Evolutionary conservation across 768 basidiomycete genomes (phyloP), one percentile per base, ranked within the genome.

Genomic region (Pholiota conissans): DNA sequence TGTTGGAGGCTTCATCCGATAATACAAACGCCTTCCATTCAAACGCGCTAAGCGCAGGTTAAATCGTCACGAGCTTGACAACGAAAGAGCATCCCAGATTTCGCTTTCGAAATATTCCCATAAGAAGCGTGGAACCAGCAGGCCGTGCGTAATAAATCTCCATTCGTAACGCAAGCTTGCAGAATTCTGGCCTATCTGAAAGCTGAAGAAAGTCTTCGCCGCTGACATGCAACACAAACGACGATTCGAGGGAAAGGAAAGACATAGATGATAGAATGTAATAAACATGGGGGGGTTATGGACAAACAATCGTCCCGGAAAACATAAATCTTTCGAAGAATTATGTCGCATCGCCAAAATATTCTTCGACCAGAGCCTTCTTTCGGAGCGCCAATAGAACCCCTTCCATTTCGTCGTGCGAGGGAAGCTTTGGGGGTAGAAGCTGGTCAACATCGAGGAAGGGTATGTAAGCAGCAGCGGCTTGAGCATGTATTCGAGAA

Each of bases 291-390:
- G 11, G 42, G n/a, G 11, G 20, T 24, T 45, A 4, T 4, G 9
- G n/a, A n/a, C n/a, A n/a, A n/a, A n/a, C n/a, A n/a, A n/a, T n/a
- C n/a, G n/a, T n/a, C n/a, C n/a, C n/a, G n/a, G 42, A 24, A 22
- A 50, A 48, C 28, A 49, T 27, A 35, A 42, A 35, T n/a, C 28
- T 13, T 24, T 24, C 24, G n/a, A 35, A 10, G 28, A 48, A 32
- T 63, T 65, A 70, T 32, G 71, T 58, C 50, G 68, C 68, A 54
- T 75, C 73, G 18, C 81, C 80, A 58, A 83, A 82, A 63, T 83
- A 82, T 63, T 97, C 93, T 65, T 92, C 88, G 55, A 93, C 84
- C 42, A 96, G 71, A 20, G 87, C 87, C 73, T 86, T 82, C 74
- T 96, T 95, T 67, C 89, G 80, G 60, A 94, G 74, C 26, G 80